Evolutionary conservation across 2,329 filamentous ascomycete genomes (phyloP), one percentile per base, ranked within the genome.

Genomic region (Trichoderma atroviride): DNA sequence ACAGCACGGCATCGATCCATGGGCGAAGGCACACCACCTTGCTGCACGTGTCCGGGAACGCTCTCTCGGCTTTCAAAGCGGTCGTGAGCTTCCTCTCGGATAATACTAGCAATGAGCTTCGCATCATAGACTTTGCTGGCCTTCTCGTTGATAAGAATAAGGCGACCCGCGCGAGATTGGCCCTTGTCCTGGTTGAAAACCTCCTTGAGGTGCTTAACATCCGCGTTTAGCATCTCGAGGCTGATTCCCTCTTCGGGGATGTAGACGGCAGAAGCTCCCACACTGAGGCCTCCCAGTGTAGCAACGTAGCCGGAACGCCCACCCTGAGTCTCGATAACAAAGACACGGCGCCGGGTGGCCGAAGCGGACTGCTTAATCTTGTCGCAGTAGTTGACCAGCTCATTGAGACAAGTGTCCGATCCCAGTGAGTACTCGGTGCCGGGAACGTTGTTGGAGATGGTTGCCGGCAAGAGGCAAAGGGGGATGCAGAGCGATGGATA

Each of bases 281-380:
- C 93, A n/a, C 91, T 89, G 16, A 99, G 88, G 61, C 95, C 96
- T 16, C 92, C 94, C 68, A 97, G 87, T 0, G 93, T 97, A 33
- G 95, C 95, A 70, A 98, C 88, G 80, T 98, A 99, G 24, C 96
- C 96, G 5, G 93, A 97, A 69, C 92, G 90, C 43, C 96, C 96
- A 75, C 96, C 96, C 82, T 99, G 96, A 0, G 96, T 98, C 83
- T 99, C 96, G 67, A 99, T 95, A 65, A 99, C 94, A 81, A 99
- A 99, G 67, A 98, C 95, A 71, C 96, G 90, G 56, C 96, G 91
- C 70, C 96, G 91, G 1, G 94, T 96, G 1, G 96, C 94, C 1
- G 94, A 97, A 0, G 96, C 96, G 2, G 94, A 97, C 80, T 98
- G 96, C 81, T 96, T 94, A 81, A 98, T 97, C 76, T 94, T 95